These are phyloP conservation scores for Leptoxyphium fumago DNA, from an alignment of 2,329 filamentous ascomycete genomes.

Conservation along the genomic window DNA sequence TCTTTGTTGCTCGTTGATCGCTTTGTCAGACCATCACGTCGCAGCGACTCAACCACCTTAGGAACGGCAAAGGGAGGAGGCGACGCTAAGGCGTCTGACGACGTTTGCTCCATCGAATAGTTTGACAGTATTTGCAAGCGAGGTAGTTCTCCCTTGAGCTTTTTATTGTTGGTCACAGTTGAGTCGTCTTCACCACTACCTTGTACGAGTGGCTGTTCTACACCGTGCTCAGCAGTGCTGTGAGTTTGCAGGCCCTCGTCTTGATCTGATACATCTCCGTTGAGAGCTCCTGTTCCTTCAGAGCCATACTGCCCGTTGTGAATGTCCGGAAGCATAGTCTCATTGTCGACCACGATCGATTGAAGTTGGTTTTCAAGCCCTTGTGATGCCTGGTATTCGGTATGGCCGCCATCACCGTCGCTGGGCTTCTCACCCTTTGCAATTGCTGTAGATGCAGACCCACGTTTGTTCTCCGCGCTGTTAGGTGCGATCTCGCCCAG, in stretches of 20 bases:
- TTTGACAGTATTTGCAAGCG: constrained; percentile 12
- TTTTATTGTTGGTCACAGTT: neutral
- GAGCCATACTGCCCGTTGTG: neutral
- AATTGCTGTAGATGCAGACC: constrained; percentile 15
- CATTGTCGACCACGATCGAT: neutral
- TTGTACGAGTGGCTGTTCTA: too few species aligned
- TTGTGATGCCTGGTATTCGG: neutral
- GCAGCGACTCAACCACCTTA: constrained; percentile 10
- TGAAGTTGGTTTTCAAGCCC: neutral
- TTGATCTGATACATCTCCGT: neutral
- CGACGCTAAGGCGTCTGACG: constrained; percentile 7
- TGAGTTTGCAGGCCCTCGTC: neutral
- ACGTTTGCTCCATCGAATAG: constrained; percentile 4
- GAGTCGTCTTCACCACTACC: neutral
- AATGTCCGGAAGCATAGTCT: neutral
- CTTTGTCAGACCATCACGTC: constrained; percentile 13
- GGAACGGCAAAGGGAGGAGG: constrained; percentile 10
- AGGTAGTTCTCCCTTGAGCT: constrained; percentile 1
- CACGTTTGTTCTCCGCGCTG: constrained; percentile 16
- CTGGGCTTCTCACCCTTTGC: neutral
- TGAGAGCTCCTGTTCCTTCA: neutral
- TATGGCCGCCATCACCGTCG: neutral
- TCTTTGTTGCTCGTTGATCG: constrained; percentile 19
- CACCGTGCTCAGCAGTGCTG: neutral
- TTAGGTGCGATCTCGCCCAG: constrained; percentile 28